Evolutionary conservation across 257 asterid genomes (phyloP).

Genomic region (Euphrasia confusa): DNA sequence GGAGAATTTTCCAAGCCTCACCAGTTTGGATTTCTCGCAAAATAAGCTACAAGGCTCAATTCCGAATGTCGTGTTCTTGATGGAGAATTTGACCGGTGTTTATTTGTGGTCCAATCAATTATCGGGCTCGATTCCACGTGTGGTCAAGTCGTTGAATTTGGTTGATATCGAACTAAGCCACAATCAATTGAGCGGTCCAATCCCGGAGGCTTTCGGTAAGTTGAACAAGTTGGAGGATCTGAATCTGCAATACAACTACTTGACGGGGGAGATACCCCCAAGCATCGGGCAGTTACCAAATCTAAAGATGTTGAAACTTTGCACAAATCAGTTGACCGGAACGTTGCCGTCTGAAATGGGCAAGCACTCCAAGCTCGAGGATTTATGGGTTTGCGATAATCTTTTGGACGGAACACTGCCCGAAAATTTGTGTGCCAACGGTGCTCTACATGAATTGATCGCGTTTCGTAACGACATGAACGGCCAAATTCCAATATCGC

Average conservation of each 20-base stretch:
- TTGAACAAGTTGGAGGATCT: neutral
- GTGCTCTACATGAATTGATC: too few relatives aligned
- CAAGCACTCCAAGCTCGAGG: too few relatives aligned
- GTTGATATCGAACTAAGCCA: neutral
- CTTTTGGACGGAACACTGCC: too few relatives aligned
- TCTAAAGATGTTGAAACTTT: too few relatives aligned
- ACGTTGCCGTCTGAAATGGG: too few relatives aligned
- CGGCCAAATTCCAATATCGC: too few relatives aligned
- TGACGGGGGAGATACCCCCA: neutral
- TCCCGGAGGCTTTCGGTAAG: neutral
- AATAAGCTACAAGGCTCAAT: constrained; percentile 22
- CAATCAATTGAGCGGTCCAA: neutral
- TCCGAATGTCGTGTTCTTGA: neutral
- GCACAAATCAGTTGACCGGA: too few relatives aligned
- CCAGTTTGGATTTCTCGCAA: constrained; percentile 20
- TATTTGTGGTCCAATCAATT: neutral
- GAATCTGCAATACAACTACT: neutral
- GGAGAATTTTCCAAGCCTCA: constrained; percentile 13
- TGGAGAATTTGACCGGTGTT: neutral
- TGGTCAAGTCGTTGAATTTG: neutral
- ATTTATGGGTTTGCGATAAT: too few relatives aligned
- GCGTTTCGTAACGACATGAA: too few relatives aligned
- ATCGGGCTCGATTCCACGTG: neutral
- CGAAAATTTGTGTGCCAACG: too few relatives aligned
- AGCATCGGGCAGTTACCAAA: too few relatives aligned